Evolutionary conservation across 2,329 filamentous ascomycete genomes (phyloP).

Genomic region (Daldinia eschscholtzii): DNA sequence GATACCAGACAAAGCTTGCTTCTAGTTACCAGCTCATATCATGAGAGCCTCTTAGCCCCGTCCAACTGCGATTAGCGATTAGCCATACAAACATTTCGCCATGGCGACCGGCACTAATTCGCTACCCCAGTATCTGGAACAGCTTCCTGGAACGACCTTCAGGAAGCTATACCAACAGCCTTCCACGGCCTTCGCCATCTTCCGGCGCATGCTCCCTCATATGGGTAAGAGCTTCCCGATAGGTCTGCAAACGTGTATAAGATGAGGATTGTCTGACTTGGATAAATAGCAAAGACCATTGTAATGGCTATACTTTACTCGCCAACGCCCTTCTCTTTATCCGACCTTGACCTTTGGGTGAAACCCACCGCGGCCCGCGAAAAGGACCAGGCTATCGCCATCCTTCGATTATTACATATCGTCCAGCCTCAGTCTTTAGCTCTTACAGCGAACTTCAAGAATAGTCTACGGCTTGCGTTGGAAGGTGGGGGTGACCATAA

Average conservation of each 20-base stretch:
- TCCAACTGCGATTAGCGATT: conserved; percentile 27
- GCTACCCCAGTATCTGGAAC: conserved; percentile 91
- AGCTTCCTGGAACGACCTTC: conserved; percentile 89
- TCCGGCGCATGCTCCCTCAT: conserved; percentile 95
- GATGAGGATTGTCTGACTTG: conserved; percentile 12
- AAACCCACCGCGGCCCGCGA: conserved; percentile 74
- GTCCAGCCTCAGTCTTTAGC: conserved; percentile 81
- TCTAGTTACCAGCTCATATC: conserved; percentile 5
- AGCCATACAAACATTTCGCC: conserved; percentile 33
- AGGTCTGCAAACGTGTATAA: background rate
- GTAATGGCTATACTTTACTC: conserved; percentile 97
- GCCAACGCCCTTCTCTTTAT: conserved; percentile 80
- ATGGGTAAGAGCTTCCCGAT: conserved; percentile 70
- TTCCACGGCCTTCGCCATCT: conserved; percentile 93
- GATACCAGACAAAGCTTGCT: conserved; percentile 1
- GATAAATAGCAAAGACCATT: conserved; percentile 82
- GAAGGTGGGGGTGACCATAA: conserved; percentile 87
- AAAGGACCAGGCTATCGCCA: conserved; percentile 85
- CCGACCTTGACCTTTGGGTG: conserved; percentile 88
- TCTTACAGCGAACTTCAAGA: conserved; percentile 84
- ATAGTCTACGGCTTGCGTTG: conserved; percentile 85
- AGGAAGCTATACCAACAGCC: conserved; percentile 94
- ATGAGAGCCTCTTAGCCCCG: conserved; percentile 32
- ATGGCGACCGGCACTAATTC: conserved; percentile 56
- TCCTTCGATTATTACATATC: conserved; percentile 89